phyloP scores from a whole-genome alignment of 371 early-diverging fungal species.

The Lichtheimia ornata region DNA sequence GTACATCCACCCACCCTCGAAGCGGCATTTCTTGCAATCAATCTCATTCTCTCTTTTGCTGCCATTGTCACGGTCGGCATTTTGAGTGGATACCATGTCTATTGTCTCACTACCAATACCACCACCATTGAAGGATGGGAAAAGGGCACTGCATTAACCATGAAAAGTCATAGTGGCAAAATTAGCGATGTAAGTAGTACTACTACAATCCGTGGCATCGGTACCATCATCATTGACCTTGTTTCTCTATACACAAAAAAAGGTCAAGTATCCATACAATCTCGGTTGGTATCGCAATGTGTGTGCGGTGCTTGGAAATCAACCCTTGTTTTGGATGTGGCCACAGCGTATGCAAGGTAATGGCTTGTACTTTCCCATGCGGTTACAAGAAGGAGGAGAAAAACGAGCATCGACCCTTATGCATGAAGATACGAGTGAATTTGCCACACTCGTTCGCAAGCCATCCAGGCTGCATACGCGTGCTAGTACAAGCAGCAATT shows the following conservation, averaged over 20 bases:
- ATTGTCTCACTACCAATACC: slow-evolving; percentile 82
- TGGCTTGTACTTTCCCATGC: slow-evolving; percentile 73
- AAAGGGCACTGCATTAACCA: slow-evolving; percentile 80
- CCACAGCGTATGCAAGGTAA: slow-evolving; percentile 66
- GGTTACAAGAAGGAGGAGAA: slow-evolving; percentile 7
- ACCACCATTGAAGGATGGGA: slow-evolving; percentile 94
- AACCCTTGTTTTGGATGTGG: slow-evolving; percentile 70
- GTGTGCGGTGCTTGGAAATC: slow-evolving; percentile 74
- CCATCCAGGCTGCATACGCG: slow-evolving; percentile 18
- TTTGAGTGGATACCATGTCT: slow-evolving; percentile 82
- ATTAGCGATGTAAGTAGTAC: slow-evolving; percentile 43
- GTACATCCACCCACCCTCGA: slow-evolving; percentile 60
- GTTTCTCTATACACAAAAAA: too few species aligned
- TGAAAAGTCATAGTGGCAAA: slow-evolving; percentile 63
- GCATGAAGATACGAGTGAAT: slow-evolving; percentile 3
- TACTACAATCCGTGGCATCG: neutral
- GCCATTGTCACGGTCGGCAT: slow-evolving; percentile 80
- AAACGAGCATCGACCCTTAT: neutral
- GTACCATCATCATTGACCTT: neutral
- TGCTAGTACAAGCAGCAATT: slow-evolving; percentile 9
- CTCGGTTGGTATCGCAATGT: slow-evolving; percentile 82
- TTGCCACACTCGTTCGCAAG: slow-evolving; percentile 5
- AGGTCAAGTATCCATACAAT: slow-evolving; percentile 88
- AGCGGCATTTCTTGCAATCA: slow-evolving; percentile 63
- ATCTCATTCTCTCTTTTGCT: slow-evolving; percentile 66